phyloP scores from a whole-genome alignment of 495 filamentous ascomycete species.

The Lophiostoma macrostomum region DNA sequence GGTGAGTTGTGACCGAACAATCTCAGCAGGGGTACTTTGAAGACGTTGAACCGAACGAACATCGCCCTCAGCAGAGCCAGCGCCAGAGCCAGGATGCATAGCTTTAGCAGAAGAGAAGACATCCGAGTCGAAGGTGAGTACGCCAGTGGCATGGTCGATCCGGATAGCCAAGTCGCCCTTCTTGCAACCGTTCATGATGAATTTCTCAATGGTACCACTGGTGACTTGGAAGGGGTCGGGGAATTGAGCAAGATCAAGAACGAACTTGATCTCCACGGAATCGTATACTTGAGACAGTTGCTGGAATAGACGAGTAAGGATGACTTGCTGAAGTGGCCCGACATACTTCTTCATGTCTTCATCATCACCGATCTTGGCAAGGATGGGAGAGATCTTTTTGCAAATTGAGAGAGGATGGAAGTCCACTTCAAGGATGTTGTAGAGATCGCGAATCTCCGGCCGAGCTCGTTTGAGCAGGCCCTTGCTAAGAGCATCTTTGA shows the following conservation, averaged over 20 bases:
- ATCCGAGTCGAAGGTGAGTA: constrained; percentile 95
- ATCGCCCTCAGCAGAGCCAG: constrained; percentile 87
- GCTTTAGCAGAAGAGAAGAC: constrained; percentile 97
- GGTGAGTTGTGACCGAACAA: constrained; percentile 89
- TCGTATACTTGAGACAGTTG: constrained; percentile 99
- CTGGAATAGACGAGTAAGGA: constrained; percentile 96
- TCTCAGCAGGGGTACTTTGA: constrained; percentile 96
- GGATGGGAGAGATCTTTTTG: constrained; percentile 96
- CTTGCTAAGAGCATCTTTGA: constrained; percentile 94
- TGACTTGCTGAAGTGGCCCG: constrained; percentile 92
- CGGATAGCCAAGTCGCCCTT: constrained; percentile 97
- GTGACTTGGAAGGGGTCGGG: constrained; percentile 94
- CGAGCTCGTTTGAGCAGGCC: constrained; percentile 85
- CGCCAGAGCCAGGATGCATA: constrained; percentile 75
- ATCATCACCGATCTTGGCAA: constrained; percentile 89
- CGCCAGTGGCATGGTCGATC: constrained; percentile 88
- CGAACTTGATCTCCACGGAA: constrained; percentile 91
- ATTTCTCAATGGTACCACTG: constrained; percentile 93
- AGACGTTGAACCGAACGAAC: constrained; percentile 84
- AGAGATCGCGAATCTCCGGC: constrained; percentile 91
- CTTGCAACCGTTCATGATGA: constrained; percentile 99
- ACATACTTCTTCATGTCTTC: constrained; percentile 97
- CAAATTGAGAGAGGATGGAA: constrained; percentile 99
- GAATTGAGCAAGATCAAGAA: constrained; percentile 91
- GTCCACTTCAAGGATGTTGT: constrained; percentile 97